These are phyloP conservation scores for Aspergillus affinis DNA, from an alignment of 495 filamentous ascomycete genomes.

Conservation along the genomic window DNA sequence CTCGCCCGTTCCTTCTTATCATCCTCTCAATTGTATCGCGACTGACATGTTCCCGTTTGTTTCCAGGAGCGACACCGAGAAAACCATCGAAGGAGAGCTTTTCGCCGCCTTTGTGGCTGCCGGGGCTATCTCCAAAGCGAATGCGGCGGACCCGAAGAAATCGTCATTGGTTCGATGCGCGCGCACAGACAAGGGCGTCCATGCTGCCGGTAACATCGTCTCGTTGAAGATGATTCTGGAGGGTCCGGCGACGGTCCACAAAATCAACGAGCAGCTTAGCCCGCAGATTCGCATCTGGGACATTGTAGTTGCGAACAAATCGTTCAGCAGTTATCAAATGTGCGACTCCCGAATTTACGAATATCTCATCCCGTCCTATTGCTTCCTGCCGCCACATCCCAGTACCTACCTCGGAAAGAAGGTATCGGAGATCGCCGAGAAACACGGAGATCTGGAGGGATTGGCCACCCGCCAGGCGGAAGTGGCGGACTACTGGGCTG, in stretches of 20 bases:
- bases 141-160: conserved; percentile 94
- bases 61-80: conserved; percentile 59
- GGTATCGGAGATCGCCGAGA: conserved; percentile 67
- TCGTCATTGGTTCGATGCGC: conserved; percentile 92
- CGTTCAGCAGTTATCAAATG: conserved; percentile 87
- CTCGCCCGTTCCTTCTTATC: neutral
- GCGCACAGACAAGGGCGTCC: conserved; percentile 95
- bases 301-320: conserved; percentile 75
- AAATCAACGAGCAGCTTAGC: conserved; percentile 82
- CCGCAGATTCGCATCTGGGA: conserved; percentile 94
- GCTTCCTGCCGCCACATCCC: conserved; percentile 88
- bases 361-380: conserved; percentile 89
- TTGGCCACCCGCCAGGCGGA: conserved; percentile 71
- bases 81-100: conserved; percentile 96
- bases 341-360: conserved; percentile 96
- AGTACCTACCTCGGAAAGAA: conserved; percentile 79
- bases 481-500: conserved; percentile 75
- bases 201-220: conserved; percentile 94
- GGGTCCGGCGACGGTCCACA: conserved; percentile 79
- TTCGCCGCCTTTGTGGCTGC: conserved; percentile 87
- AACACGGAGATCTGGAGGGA: conserved; percentile 65
- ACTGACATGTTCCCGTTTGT: conserved; percentile 28
- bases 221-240: conserved; percentile 95
- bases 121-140: conserved; percentile 92
- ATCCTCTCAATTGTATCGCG: neutral